Evolutionary conservation across 345 rosid genomes (phyloP).

Genomic region (Aethionema arabicum): DNA sequence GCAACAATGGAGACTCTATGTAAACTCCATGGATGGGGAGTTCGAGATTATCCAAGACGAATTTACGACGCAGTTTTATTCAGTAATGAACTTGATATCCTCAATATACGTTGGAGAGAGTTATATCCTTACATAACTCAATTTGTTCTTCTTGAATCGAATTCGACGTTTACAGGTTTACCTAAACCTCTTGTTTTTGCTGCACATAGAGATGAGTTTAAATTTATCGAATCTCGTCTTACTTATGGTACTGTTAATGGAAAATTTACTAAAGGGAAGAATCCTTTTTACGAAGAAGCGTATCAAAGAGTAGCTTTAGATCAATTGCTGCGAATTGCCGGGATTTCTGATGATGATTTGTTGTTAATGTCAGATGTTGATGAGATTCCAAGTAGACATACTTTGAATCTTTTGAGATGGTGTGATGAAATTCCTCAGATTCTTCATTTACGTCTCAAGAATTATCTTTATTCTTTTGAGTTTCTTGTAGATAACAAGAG

Average conservation of each 20-base stretch:
- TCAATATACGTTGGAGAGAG: constrained; percentile 74
- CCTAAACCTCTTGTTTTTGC: constrained; percentile 66
- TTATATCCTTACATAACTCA: constrained; percentile 74
- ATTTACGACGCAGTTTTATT: constrained; percentile 84
- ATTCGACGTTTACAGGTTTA: constrained; percentile 75
- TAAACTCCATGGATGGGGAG: constrained; percentile 87
- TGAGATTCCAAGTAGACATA: constrained; percentile 87
- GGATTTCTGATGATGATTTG: constrained; percentile 80
- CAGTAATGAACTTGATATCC: constrained; percentile 81
- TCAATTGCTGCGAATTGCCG: constrained; percentile 69
- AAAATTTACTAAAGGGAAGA: constrained; percentile 68
- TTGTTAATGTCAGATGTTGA: constrained; percentile 88
- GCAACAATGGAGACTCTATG: constrained; percentile 78
- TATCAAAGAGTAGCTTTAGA: constrained; percentile 80
- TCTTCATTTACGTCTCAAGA: constrained; percentile 70
- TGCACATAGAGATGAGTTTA: constrained; percentile 56
- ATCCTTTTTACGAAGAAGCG: constrained; percentile 86
- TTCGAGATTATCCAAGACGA: constrained; percentile 76
- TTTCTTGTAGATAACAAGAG: constrained; percentile 70
- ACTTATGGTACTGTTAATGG: constrained; percentile 75
- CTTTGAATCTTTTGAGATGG: constrained; percentile 83
- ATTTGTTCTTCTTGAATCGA: constrained; percentile 78
- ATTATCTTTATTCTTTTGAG: constrained; percentile 86
- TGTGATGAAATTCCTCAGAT: constrained; percentile 68
- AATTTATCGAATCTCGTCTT: constrained; percentile 68